Percentiles rank a stretch among this genome's conserved stretches.
Conservation (phyloP, 148 eudicot species). For the Camellia lanceoleosa region DNA sequence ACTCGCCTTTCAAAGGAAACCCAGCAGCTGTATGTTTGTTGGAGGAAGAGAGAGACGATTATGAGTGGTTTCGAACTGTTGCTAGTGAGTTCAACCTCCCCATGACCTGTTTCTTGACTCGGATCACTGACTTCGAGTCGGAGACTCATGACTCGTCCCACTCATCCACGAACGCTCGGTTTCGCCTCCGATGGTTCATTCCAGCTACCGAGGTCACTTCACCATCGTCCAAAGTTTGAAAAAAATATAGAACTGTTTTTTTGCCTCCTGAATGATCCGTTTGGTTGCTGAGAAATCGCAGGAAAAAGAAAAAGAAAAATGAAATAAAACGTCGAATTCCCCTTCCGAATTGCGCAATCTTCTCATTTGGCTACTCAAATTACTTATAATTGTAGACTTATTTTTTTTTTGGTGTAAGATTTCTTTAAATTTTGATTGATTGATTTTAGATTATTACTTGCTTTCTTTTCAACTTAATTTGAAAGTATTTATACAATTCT, state of each 20-base stretch:
- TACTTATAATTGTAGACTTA: no score
- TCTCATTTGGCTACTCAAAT: background rate
- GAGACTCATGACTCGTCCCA: conserved; percentile 12
- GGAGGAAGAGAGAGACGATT: conserved; percentile 54
- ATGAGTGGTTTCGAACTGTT: conserved; percentile 58
- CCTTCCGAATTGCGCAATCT: background rate
- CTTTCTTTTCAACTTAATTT: background rate
- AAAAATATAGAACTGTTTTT: background rate
- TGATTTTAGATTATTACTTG: background rate
- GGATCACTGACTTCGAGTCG: conserved; percentile 20
- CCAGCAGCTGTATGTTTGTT: conserved; percentile 79
- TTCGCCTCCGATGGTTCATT: conserved; percentile 80
- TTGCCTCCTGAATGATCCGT: background rate
- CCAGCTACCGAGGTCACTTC: conserved; percentile 60
- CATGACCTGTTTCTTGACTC: conserved; percentile 55
- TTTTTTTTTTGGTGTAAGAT: background rate
- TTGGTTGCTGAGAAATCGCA: background rate
- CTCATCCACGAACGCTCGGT: conserved; percentile 32
- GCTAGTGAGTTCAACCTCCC: conserved; percentile 74
- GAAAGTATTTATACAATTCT: background rate
- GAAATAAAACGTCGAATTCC: background rate
- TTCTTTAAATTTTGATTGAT: background rate
- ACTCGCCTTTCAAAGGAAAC: conserved; percentile 62
- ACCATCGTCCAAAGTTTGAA: no score
- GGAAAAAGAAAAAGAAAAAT: background rate